These are phyloP conservation scores for Globisporangium cylindrosporum DNA, from an alignment of 352 stramenopile species.

Conservation along the genomic window DNA sequence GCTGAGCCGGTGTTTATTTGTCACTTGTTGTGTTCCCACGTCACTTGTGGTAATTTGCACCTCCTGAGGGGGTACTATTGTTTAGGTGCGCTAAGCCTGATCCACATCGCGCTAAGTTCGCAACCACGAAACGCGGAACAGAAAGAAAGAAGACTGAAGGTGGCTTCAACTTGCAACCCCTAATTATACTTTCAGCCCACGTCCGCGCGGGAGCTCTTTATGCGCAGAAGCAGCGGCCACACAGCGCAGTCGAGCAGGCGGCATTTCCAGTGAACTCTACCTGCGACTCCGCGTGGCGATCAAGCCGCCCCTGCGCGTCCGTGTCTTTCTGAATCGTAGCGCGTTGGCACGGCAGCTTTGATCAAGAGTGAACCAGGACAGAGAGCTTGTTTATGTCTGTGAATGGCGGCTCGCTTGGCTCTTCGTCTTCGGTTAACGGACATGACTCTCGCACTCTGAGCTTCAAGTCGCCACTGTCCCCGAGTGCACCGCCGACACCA, in stretches of 20 bases:
- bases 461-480: neutral
- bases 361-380: neutral
- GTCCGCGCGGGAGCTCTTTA: neutral
- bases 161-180: too few relatives aligned
- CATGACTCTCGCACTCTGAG: conserved; percentile 4
- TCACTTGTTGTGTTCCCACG: neutral
- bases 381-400: neutral
- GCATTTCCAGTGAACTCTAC: neutral
- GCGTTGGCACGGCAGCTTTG: neutral
- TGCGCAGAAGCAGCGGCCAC: neutral
- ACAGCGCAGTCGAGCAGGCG: neutral
- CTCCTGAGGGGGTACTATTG: neutral
- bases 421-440: neutral
- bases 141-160: too few relatives aligned
- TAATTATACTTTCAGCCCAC: neutral
- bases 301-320: neutral
- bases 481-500: neutral
- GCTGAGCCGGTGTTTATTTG: neutral
- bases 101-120: neutral
- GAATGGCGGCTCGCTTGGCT: neutral
- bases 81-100: neutral
- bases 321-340: neutral
- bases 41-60: neutral
- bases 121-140: neutral
- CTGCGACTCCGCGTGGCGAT: neutral